Base-by-base conservation (phyloP, 345 rosid species). In the Gossypioides kirkii region DNA sequence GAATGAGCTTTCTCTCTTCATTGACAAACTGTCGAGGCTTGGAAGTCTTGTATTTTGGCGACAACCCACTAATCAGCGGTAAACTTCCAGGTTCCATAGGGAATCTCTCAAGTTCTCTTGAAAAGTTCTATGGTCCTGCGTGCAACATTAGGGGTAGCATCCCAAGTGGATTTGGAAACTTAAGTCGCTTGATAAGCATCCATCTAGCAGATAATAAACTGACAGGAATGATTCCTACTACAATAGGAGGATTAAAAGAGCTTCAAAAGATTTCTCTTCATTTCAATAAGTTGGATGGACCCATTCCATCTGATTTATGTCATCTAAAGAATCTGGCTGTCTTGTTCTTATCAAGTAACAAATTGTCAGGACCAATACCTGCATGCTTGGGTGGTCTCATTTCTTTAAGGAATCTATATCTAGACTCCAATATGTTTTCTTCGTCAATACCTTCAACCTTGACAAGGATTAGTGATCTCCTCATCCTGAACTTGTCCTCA, bases 391-490 rank as follows among this genome's bases (percentile, higher is more conserved):
- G 58, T 22, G 49, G 49, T 23, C 38, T 77, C 0, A 28, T 28
- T 18, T 26, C 76, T 58, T 8, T 77, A 25, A 55, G 76, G 8
- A 0, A 0, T 1, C 61, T 77, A 11, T 32, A 0, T 2, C 50
- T 72, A 6, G 4, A 1, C 25, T 72, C 61, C 45, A 77, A 77
- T 45, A 42, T 52, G 8, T 63, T 81, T 6, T n/a, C 46, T 25
- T 62, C 55, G 5, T 5, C 20, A 1, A 56, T 81, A 43, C 79
- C 84, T 3, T 77, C 76, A 0, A 22, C 73, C 10, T 50, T 80
- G 6, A 77, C 76, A 64, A 50, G 1, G 72, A 67, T 78, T 17
- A 9, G 1, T 17, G 41, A 41, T 73, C 59, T 61, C 43, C 60
- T 1, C 0, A 6, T 50, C 18, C 2, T 73, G 1, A 9, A 76